Conservation (phyloP, 441 rosid species). For the Populus tomentosa region DNA sequence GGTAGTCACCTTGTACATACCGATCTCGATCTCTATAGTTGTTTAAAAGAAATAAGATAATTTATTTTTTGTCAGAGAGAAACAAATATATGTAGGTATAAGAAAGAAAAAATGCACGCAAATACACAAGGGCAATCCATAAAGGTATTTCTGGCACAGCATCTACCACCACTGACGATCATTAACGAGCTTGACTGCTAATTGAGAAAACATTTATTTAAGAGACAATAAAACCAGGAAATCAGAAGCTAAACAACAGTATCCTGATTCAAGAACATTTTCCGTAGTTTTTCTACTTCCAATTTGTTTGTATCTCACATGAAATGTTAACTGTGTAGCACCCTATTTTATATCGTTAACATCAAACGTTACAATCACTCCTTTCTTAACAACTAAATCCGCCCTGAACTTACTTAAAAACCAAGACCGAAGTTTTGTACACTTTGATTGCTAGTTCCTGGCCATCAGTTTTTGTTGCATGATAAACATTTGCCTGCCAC, state of each 20-base stretch:
- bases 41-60: constrained; percentile 9
- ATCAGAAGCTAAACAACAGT: not conserved
- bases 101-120: not conserved
- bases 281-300: too few species aligned
- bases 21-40: constrained; percentile 82
- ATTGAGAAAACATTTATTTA: not conserved
- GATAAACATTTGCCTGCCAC: constrained; percentile 91
- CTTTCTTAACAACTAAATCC: not conserved
- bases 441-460: constrained; percentile 89
- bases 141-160: not conserved
- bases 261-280: not conserved
- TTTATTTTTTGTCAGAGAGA: not conserved
- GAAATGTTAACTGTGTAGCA: too few species aligned
- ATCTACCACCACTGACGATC: not conserved
- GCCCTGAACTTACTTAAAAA: constrained; percentile 63
- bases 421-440: constrained; percentile 86
- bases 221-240: not conserved
- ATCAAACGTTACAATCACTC: not conserved
- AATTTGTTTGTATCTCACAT: too few species aligned
- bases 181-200: too few species aligned
- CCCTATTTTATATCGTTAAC: too few species aligned
- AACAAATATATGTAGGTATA: not conserved
- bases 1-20: constrained; percentile 93
- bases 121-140: not conserved
- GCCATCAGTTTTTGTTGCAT: constrained; percentile 83